phyloP scores from a whole-genome alignment of 2,329 filamentous ascomycete species.

The Lachnellula suecica region DNA sequence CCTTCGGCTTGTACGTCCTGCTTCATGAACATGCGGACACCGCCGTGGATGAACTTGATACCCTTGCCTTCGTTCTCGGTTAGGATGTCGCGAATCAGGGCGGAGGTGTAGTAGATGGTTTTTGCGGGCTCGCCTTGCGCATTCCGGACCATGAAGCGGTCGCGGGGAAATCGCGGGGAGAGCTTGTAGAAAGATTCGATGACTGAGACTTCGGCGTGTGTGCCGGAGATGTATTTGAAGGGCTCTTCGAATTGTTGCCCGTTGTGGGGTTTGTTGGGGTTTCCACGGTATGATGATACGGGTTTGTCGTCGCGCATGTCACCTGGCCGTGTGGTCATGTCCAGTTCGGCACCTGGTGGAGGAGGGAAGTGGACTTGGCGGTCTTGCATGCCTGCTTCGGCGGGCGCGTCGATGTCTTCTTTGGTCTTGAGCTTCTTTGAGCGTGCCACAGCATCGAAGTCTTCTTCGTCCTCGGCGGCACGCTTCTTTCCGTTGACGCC shows the following conservation, averaged over 20 bases:
- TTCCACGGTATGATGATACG: slow-evolving; percentile 4
- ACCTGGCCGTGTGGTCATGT: slow-evolving; percentile 26
- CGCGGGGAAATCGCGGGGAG: slow-evolving; percentile 78
- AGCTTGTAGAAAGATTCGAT: slow-evolving; percentile 87
- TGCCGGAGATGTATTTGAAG: slow-evolving; percentile 81
- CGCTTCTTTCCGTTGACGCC: slow-evolving; percentile 34
- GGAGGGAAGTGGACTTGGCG: slow-evolving; percentile 35
- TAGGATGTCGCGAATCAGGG: slow-evolving; percentile 81
- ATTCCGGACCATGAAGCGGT: slow-evolving; percentile 96
- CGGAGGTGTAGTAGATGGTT: slow-evolving; percentile 94
- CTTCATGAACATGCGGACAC: slow-evolving; percentile 99
- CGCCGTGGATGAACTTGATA: slow-evolving; percentile 93
- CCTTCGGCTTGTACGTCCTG: slow-evolving; percentile 86
- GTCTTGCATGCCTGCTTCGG: slow-evolving; percentile 24
- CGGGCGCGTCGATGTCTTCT: slow-evolving; percentile 24
- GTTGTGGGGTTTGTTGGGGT: slow-evolving; percentile 35
- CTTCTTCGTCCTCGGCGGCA: slow-evolving; percentile 34
- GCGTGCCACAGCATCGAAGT: slow-evolving; percentile 21
- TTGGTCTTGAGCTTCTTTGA: slow-evolving; percentile 50
- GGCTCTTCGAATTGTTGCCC: slow-evolving; percentile 72
- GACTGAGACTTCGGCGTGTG: slow-evolving; percentile 72
- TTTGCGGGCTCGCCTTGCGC: slow-evolving; percentile 83
- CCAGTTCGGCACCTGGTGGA: slow-evolving; percentile 31
- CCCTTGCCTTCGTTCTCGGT: slow-evolving; percentile 84
- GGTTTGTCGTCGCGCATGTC: slow-evolving; percentile 21